Percentiles rank a stretch among this genome's conserved stretches.
Evolutionary conservation across 805 yeast genomes (phyloP).

Genomic region (Ogataea minuta): DNA sequence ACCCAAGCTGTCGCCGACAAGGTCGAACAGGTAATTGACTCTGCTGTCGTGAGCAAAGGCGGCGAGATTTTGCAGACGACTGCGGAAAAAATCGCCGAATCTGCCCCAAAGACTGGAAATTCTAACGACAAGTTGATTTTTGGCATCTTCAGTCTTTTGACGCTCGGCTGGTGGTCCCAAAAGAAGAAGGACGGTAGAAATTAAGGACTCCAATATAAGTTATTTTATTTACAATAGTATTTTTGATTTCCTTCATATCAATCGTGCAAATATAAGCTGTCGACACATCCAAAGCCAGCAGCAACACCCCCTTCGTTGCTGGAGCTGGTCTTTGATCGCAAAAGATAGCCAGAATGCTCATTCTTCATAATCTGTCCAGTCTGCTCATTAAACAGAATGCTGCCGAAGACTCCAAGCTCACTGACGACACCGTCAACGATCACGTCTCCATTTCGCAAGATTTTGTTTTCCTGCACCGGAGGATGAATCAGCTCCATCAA

Average conservation of each 20-base stretch:
- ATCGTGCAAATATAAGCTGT: slow-evolving; percentile 61
- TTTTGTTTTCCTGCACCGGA: slow-evolving; percentile 62
- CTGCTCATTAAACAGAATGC: slow-evolving; percentile 68
- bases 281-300: slow-evolving; percentile 98
- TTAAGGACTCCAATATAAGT: slow-evolving; percentile 2
- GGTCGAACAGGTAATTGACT: slow-evolving; percentile 15
- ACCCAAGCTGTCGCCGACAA: slow-evolving; percentile 1
- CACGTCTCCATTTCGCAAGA: slow-evolving; percentile 64
- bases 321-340: slow-evolving; percentile 82
- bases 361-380: slow-evolving; percentile 58
- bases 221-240: neutral
- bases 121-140: slow-evolving; percentile 25
- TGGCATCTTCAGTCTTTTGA: slow-evolving; percentile 27
- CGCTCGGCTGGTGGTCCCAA: slow-evolving; percentile 36
- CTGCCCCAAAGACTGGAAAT: slow-evolving; percentile 2
- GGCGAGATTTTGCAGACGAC: slow-evolving; percentile 19
- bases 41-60: slow-evolving; percentile 17
- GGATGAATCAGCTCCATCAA: slow-evolving; percentile 93
- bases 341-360: slow-evolving; percentile 75
- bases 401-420: slow-evolving; percentile 90
- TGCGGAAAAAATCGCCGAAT: slow-evolving; percentile 4
- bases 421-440: slow-evolving; percentile 75
- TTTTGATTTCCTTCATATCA: slow-evolving; percentile 16
- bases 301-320: slow-evolving; percentile 99
- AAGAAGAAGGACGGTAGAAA: slow-evolving; percentile 23